Conservation (phyloP, 2,329 filamentous ascomycete genomes). For the Xylaria sp. region DNA sequence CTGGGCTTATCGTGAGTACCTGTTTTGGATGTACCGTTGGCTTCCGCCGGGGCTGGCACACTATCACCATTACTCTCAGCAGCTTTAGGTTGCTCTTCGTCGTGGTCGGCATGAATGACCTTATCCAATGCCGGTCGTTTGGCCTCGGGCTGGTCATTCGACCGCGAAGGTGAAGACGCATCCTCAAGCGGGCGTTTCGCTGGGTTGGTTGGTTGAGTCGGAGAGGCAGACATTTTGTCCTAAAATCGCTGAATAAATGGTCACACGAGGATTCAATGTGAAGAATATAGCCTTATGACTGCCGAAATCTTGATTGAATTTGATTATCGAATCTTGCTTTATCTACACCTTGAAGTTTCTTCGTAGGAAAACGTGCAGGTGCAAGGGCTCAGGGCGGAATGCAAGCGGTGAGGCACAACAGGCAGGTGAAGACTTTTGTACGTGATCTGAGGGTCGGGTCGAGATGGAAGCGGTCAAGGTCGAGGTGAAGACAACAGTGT, state of each 20-base stretch:
- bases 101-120: conserved; percentile 72
- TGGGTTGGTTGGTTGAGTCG: conserved; percentile 73
- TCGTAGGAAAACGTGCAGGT: conserved; percentile 95
- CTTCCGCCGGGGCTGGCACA: conserved; percentile 55
- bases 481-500: conserved; percentile 49
- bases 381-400: conserved; percentile 70
- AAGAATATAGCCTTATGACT: conserved; percentile 51
- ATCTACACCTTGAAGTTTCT: conserved; percentile 89
- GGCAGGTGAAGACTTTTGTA: conserved; percentile 42
- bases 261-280: conserved; percentile 39
- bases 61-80: conserved; percentile 54
- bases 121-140: conserved; percentile 98
- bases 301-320: conserved; percentile 56
- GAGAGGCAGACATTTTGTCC: conserved; percentile 78
- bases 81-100: conserved; percentile 57
- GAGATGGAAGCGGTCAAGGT: conserved; percentile 45
- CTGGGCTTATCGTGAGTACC: conserved; percentile 63
- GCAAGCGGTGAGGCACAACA: conserved; percentile 50
- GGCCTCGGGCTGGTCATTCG: conserved; percentile 93
- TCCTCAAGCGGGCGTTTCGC: conserved; percentile 96
- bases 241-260: conserved; percentile 47
- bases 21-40: conserved; percentile 57
- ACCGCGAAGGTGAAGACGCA: conserved; percentile 91
- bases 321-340: conserved; percentile 66
- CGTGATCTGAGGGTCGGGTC: conserved; percentile 47